These are phyloP conservation scores for Pyricularia sp. DNA, from an alignment of 2,329 filamentous ascomycete genomes.

Conservation along the genomic window DNA sequence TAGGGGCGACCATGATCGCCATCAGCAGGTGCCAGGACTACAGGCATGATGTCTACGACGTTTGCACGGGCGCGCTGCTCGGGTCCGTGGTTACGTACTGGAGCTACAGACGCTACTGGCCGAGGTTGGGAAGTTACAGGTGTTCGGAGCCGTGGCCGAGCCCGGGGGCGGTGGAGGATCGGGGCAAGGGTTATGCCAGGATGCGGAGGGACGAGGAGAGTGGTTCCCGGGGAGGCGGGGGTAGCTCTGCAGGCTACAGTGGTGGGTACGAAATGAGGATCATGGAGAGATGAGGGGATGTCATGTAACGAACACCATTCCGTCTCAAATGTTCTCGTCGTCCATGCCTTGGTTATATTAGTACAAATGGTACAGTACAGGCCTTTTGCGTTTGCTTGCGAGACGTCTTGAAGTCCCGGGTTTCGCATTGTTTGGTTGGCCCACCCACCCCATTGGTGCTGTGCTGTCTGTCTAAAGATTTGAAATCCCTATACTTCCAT, in stretches of 20 bases:
- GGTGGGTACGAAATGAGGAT: neutral
- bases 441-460: neutral
- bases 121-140: conserved; percentile 36
- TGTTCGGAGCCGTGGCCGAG: conserved; percentile 50
- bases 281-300: neutral
- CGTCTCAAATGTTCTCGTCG: neutral
- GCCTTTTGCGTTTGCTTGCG: neutral
- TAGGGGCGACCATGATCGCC: conserved; percentile 58
- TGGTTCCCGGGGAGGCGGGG: neutral
- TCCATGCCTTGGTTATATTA: conserved; percentile 1
- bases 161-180: conserved; percentile 17
- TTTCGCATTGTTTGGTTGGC: neutral
- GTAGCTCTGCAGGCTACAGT: neutral
- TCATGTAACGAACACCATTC: neutral
- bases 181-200: neutral
- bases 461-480: neutral
- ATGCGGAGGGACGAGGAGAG: neutral
- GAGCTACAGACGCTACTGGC: conserved; percentile 59
- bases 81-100: conserved; percentile 54
- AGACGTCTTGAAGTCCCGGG: neutral
- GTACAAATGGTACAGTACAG: conserved; percentile 1
- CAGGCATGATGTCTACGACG: conserved; percentile 62
- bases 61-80: conserved; percentile 50
- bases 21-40: conserved; percentile 63
- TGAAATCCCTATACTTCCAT: neutral